Evolutionary conservation across 23 red algal genomes (phyloP), one percentile per base, ranked within the genome.

Genomic region (Chondrus crispus): DNA sequence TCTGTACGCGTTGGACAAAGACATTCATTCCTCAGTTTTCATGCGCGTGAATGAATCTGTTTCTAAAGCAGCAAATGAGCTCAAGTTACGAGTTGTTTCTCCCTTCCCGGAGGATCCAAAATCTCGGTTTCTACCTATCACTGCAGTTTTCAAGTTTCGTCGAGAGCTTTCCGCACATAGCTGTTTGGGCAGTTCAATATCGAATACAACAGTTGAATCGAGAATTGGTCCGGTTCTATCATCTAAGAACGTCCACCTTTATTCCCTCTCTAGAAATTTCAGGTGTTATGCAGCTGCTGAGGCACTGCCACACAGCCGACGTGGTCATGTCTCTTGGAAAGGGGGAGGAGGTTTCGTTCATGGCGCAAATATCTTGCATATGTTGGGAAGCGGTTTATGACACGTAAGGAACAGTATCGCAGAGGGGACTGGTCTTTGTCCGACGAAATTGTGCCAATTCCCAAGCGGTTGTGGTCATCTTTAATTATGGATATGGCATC

Each of bases 401-500:
- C 19, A 5, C 49, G 24, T 7, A 6, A 12, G 11, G 29, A 81
- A 24, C 13, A 12, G 26, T 22, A 54, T 39, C 22, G 51, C 10
- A 37, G 28, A 39, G 78, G 49, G 16, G 4, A 55, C 8, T 82
- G 78, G 78, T 5, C 5, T 3, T 33, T 60, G 11, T 82, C 78
- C 38, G 78, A 82, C 3, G 78, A 82, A 62, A 62, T 82, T 22
- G 2, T 2, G 6, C 9, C 51, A 3, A 82, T 82, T 35, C 78
- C 48, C 3, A 8, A 4, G 38, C 3, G 36, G 13, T 22, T 82
- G 5, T 82, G 78, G 78, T 7, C 78, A 10, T 28, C 50, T 37
- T 4, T 16, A 38, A 33, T 82, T 37, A 4, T 82, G 50, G 78
- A 82, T 62, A 82, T 82, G 51, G 78, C 78, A 10, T 38, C 78